Evolutionary conservation across 2,329 filamentous ascomycete genomes (phyloP).

Genomic region (Pestalotiopsis sp.): DNA sequence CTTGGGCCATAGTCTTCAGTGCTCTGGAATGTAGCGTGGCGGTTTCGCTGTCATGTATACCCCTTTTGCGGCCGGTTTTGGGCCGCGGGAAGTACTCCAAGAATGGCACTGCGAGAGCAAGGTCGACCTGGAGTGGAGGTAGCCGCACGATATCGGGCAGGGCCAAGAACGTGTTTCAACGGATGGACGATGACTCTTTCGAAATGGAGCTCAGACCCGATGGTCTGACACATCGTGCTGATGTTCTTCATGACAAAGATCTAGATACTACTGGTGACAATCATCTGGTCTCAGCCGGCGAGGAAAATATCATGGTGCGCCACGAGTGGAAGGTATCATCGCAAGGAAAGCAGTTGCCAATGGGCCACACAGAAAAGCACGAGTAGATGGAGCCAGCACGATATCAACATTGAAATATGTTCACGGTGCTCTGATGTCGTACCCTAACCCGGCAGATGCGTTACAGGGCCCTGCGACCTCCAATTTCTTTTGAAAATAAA

Average conservation of each 20-base stretch:
- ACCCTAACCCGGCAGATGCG: too few species aligned
- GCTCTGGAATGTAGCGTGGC: constrained; percentile 6
- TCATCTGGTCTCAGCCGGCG: background rate
- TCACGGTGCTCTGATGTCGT: too few species aligned
- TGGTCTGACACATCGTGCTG: background rate
- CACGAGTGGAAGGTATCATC: background rate
- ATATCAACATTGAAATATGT: too few species aligned
- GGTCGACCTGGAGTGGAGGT: background rate
- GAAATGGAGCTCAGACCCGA: background rate
- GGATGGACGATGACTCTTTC: background rate
- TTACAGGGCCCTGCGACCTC: too few species aligned
- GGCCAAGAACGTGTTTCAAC: background rate
- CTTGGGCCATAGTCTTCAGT: background rate
- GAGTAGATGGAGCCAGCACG: background rate
- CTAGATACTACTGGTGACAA: background rate
- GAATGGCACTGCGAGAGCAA: background rate
- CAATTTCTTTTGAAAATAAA: too few species aligned
- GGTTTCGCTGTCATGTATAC: constrained; percentile 8
- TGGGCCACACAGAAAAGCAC: too few species aligned
- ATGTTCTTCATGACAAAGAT: background rate
- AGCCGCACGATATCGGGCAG: background rate
- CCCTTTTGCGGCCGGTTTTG: constrained; percentile 8
- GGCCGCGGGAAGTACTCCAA: background rate
- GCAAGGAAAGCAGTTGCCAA: background rate
- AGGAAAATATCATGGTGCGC: background rate